Conservation (phyloP, 2,329 filamentous ascomycete species). For the Leptographium flavum region DNA sequence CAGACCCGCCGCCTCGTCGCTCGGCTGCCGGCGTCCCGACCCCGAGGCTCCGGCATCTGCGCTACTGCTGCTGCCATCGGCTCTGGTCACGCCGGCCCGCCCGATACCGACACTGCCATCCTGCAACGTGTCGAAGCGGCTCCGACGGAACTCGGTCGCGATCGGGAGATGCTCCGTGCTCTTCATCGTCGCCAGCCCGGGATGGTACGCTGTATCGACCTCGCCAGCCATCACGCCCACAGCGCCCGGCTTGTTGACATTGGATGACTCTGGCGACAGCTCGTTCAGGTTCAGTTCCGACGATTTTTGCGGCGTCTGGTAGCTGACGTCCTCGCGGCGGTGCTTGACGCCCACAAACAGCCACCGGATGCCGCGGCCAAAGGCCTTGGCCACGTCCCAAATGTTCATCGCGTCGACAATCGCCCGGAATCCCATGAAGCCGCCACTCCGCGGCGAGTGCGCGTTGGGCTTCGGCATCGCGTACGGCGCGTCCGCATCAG, state of each 20-base stretch:
- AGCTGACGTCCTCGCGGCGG: conserved; percentile 39
- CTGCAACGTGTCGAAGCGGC: conserved; percentile 13
- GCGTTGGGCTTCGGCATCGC: conserved; percentile 27
- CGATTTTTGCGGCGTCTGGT: conserved; percentile 19
- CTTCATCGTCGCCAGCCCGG: conserved; percentile 9
- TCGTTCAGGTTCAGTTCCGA: conserved; percentile 22
- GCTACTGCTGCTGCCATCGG: neutral
- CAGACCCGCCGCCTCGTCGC: conserved; percentile 17
- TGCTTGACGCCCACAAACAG: conserved; percentile 57
- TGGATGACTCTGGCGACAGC: conserved; percentile 12
- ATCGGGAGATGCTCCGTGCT: conserved; percentile 26
- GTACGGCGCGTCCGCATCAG: conserved; percentile 26
- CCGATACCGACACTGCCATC: neutral
- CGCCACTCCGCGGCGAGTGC: conserved; percentile 42
- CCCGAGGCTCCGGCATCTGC: neutral
- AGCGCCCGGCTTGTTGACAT: neutral
- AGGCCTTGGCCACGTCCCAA: conserved; percentile 71
- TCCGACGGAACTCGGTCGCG: conserved; percentile 22
- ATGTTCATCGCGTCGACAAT: conserved; percentile 61
- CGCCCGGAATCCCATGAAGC: conserved; percentile 49
- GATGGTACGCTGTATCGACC: conserved; percentile 9
- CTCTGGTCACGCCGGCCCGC: neutral
- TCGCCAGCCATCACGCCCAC: conserved; percentile 4
- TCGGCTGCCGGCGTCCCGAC: conserved; percentile 5
- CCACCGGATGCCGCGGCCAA: conserved; percentile 67